Base-by-base conservation (phyloP, 2,329 filamentous ascomycete genomes). In the Phialemoniopsis sp. region DNA sequence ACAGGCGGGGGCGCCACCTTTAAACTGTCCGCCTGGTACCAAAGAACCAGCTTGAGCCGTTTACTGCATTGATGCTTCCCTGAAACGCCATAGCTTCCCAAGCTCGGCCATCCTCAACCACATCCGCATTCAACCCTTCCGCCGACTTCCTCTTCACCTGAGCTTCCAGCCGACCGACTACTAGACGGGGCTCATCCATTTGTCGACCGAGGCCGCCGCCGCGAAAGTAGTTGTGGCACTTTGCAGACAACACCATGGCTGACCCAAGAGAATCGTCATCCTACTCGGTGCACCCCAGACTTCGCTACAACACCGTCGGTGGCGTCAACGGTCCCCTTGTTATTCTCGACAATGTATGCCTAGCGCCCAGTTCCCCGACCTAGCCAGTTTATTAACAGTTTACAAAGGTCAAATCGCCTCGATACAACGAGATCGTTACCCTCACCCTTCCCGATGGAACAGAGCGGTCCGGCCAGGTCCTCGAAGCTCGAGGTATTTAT, bases 281-380 rank as follows among this genome's bases (percentile, higher is more conserved):
- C 48, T 80, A 80, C 64, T 77, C 73, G 46, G 67, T 80, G 54
- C 62, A 71, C 51, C 77, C 77, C 44, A 68, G 76, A 56, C 67
- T 97, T 68, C 83, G 86, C 58, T 98, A 98, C 81, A 98, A 98
- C 75, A 98, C 93, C 55, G 89, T 98, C 62, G 88, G 89, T 60
- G 91, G 91, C 73, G 85, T 98, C 68, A 98, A 98, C 72, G 93
- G 93, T 44, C 93, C 93, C 57, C 80, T 98, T 67, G 93, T 98
- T 61, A 91, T 98, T 60, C 80, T 98, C 52, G 93, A 97, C 64
- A 94, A 95, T 79, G 91, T 95, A 66, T 53, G 82, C 42, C 34
- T 46, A 34, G 35, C 39, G 18, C 17, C 35, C 19, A 41, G 35
- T 45, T 30, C 14, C 29, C n/a, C 36, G 29, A 32, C 35, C 37